Conservation (phyloP, 495 filamentous ascomycete species). For the Penicillium steckii region DNA sequence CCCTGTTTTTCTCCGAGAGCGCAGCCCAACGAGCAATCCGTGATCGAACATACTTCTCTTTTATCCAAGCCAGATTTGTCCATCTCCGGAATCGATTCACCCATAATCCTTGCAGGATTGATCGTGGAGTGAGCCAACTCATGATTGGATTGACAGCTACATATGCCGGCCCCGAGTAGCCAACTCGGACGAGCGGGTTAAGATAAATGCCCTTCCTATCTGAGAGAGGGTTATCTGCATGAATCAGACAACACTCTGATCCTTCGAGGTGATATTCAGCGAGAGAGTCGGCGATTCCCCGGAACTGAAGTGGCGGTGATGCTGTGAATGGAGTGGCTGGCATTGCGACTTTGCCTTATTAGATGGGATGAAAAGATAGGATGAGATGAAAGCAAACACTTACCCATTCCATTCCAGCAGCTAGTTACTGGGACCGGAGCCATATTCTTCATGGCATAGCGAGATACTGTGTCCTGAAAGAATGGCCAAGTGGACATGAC, state of each 20-base stretch:
- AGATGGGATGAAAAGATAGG: conserved; percentile 6
- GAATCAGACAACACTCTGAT: conserved; percentile 82
- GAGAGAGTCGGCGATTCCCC: conserved; percentile 68
- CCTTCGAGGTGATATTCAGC: conserved; percentile 69
- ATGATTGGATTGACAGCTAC: conserved; percentile 43
- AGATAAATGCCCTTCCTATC: conserved; percentile 63
- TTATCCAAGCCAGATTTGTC: conserved; percentile 35
- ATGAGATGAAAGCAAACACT: not conserved
- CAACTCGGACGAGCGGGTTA: conserved; percentile 77
- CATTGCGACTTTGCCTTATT: conserved; percentile 45
- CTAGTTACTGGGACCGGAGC: conserved; percentile 65
- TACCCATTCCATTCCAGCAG: conserved; percentile 83
- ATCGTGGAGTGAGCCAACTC: conserved; percentile 37
- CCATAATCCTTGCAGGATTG: conserved; percentile 52
- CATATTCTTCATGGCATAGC: conserved; percentile 53
- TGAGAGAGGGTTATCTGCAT: conserved; percentile 65
- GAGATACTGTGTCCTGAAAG: conserved; percentile 62
- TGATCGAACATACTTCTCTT: conserved; percentile 36
- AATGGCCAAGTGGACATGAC: conserved; percentile 73
- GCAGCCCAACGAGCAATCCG: conserved; percentile 41
- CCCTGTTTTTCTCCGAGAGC: conserved; percentile 36
- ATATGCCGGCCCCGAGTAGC: conserved; percentile 62
- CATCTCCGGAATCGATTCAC: conserved; percentile 56
- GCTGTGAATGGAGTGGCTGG: conserved; percentile 57
- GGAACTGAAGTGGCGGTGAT: conserved; percentile 54